phyloP scores from a whole-genome alignment of 768 basidiomycete species.

The Mycena capillaripes region DNA sequence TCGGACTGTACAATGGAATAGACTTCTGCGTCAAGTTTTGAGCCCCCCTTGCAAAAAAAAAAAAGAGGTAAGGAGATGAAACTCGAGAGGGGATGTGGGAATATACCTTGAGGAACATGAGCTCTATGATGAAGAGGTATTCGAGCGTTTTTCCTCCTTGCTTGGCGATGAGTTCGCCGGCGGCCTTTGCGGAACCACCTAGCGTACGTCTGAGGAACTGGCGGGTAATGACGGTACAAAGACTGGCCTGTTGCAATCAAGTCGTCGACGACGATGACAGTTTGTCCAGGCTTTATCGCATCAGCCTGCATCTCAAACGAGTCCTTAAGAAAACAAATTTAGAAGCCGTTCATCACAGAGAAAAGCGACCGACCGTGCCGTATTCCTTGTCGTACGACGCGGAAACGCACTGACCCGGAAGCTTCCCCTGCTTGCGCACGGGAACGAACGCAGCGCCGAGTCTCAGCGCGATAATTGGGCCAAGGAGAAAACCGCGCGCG shows the following conservation, averaged over 20 bases:
- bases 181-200: constrained; percentile 96
- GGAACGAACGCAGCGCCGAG: constrained; percentile 96
- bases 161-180: constrained; percentile 88
- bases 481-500: constrained; percentile 95
- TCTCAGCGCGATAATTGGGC: constrained; percentile 91
- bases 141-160: constrained; percentile 89
- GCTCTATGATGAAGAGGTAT: constrained; percentile 94
- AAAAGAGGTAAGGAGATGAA: too few relatives aligned
- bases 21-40: constrained; percentile 87
- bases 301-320: constrained; percentile 96
- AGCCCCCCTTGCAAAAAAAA: too few relatives aligned
- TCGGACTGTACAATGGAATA: constrained; percentile 91
- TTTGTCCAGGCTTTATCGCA: constrained; percentile 86
- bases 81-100: too few relatives aligned
- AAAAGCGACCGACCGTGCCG: constrained; percentile 70
- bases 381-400: constrained; percentile 94
- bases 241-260: constrained; percentile 91
- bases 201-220: constrained; percentile 11
- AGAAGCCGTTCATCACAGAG: not conserved
- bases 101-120: constrained; percentile 75
- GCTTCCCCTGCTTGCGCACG: constrained; percentile 93
- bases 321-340: constrained; percentile 66
- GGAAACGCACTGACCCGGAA: constrained; percentile 87
- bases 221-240: not conserved
- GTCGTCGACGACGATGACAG: constrained; percentile 92